Evolutionary conservation across 2,329 filamentous ascomycete genomes (phyloP).

Genomic region (Pseudocercospora fijiensis): DNA sequence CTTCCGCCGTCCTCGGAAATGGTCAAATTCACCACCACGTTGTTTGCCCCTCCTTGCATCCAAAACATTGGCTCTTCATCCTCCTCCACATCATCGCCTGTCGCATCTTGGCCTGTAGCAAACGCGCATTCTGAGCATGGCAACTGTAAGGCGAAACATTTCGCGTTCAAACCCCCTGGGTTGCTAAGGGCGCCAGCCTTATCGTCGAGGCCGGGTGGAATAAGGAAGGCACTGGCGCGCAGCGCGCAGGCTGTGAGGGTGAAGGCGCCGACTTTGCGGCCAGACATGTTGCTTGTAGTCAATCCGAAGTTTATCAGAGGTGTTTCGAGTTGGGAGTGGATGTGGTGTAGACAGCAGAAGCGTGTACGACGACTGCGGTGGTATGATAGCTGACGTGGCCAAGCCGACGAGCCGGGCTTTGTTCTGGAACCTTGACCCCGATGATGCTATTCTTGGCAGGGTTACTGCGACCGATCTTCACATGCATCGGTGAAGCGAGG

Average conservation of each 20-base stretch:
- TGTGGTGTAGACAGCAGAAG: background rate
- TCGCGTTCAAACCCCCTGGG: slow-evolving; percentile 39
- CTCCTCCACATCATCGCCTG: slow-evolving; percentile 25
- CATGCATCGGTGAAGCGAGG: background rate
- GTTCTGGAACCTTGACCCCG: background rate
- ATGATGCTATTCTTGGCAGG: background rate
- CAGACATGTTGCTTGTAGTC: slow-evolving; percentile 32
- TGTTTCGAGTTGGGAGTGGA: background rate
- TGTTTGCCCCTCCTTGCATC: slow-evolving; percentile 36
- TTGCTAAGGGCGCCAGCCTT: slow-evolving; percentile 8
- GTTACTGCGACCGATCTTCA: background rate
- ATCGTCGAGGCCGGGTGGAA: slow-evolving; percentile 50
- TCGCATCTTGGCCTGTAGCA: slow-evolving; percentile 31
- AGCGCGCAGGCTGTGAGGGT: slow-evolving; percentile 32
- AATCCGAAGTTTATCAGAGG: slow-evolving; percentile 5
- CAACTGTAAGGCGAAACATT: slow-evolving; percentile 48
- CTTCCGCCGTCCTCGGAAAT: slow-evolving; percentile 49
- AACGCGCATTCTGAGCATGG: slow-evolving; percentile 58
- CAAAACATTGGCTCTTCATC: slow-evolving; percentile 33
- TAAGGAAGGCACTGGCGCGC: slow-evolving; percentile 49
- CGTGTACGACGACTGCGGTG: background rate
- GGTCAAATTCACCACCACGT: slow-evolving; percentile 52
- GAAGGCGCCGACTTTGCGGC: slow-evolving; percentile 36
- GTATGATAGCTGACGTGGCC: background rate
- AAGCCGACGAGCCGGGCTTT: background rate